Conservation (phyloP, 345 rosid genomes). For the Eucalyptus albens region DNA sequence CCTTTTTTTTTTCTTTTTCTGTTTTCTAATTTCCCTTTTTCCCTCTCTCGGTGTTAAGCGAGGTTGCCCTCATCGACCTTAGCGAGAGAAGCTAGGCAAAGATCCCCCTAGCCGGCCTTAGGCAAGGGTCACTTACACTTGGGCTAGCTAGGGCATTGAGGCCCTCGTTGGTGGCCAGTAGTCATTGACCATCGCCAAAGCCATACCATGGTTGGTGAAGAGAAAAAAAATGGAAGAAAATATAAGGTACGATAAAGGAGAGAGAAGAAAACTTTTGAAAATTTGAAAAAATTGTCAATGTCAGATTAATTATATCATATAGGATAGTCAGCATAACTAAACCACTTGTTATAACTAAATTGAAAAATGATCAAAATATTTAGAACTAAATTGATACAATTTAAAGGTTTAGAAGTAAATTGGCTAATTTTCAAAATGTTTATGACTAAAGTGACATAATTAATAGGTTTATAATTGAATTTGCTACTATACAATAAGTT, state of each 20-base stretch:
- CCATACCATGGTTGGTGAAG: neutral
- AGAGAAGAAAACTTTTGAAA: neutral
- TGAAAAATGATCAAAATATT: neutral
- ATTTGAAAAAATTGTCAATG: neutral
- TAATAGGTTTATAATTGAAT: neutral
- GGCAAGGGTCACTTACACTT: neutral
- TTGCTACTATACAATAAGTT: neutral
- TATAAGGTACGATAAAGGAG: neutral
- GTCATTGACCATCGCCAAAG: neutral
- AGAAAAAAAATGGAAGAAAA: neutral
- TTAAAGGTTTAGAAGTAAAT: fast-evolving
- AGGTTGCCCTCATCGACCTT: neutral
- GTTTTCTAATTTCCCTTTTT: neutral
- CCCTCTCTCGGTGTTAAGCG: neutral
- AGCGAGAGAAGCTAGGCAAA: neutral
- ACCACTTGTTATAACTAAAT: neutral
- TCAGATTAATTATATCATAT: too few relatives aligned
- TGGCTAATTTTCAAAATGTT: neutral
- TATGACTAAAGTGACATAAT: neutral
- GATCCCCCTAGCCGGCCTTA: neutral
- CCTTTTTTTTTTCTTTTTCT: too few relatives aligned
- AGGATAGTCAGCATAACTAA: too few relatives aligned
- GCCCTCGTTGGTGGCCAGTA: neutral
- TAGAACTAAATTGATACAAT: neutral
- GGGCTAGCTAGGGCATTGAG: neutral